A percentile compares a stretch with the other conserved stretches of the same genome.
Evolutionary conservation across 176 grass and related monocot species (phyloP).

Genomic region (Rhipidocladum racemiflorum): DNA sequence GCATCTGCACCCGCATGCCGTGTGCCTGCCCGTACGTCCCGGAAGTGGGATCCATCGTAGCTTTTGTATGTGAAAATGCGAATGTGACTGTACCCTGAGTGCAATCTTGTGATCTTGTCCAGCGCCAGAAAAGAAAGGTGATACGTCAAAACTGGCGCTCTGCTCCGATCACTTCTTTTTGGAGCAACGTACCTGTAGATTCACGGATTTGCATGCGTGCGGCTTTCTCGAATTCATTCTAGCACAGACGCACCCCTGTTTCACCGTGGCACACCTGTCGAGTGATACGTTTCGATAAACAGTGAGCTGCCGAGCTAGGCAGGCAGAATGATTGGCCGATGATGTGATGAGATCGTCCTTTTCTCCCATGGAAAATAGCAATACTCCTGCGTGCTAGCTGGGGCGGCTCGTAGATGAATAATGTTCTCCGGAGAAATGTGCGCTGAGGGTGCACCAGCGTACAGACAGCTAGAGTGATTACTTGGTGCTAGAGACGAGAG

Average conservation of each 20-base stretch:
- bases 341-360: conserved; percentile 8
- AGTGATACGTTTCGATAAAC: conserved; percentile 13
- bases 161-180: neutral
- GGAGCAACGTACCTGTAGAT: neutral
- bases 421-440: neutral
- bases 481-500: neutral
- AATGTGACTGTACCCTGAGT: conserved; percentile 34
- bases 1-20: neutral
- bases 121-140: neutral
- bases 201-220: conserved; percentile 1
- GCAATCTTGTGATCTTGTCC: conserved; percentile 18
- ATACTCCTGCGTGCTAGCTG: neutral
- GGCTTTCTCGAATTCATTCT: neutral
- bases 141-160: neutral
- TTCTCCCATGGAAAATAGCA: neutral
- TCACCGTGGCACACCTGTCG: neutral
- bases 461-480: conserved; percentile 21
- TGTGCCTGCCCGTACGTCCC: neutral
- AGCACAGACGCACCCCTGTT: neutral
- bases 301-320: neutral
- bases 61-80: neutral
- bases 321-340: conserved; percentile 30
- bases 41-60: conserved; percentile 22
- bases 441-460: neutral
- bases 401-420: neutral